A percentile compares a stretch with the other conserved stretches of the same genome.
phyloP scores from a whole-genome alignment of 306 rosid genomes.

The Carpinus fangiana region DNA sequence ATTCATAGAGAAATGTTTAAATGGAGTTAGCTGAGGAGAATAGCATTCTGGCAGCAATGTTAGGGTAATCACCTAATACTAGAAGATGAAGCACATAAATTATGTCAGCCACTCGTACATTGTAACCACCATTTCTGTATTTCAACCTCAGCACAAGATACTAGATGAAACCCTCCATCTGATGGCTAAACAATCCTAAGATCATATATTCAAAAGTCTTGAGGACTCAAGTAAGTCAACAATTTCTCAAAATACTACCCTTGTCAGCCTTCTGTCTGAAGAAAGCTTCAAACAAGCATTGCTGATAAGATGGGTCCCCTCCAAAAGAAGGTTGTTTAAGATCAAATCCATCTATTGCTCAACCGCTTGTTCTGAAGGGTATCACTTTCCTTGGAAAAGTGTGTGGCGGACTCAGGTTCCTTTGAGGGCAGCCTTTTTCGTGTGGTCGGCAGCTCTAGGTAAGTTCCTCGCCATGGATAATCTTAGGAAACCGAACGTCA shows the following conservation, averaged over 20 bases:
- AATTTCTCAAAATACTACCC: background rate
- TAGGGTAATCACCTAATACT: background rate
- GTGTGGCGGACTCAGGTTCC: too few species aligned
- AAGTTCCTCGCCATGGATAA: too few species aligned
- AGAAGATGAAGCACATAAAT: background rate
- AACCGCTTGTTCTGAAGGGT: too few species aligned
- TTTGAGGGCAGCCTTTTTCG: too few species aligned
- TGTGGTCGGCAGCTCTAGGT: too few species aligned
- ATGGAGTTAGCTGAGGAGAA: background rate
- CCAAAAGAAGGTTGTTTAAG: too few species aligned
- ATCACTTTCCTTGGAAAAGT: too few species aligned
- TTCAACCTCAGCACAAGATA: background rate
- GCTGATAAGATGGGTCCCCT: background rate
- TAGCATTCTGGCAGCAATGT: background rate
- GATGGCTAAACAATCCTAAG: background rate
- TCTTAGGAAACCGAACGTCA: too few species aligned
- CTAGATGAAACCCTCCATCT: background rate
- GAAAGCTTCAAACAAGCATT: background rate
- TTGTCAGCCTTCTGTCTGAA: background rate
- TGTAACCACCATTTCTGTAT: background rate
- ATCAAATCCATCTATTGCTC: too few species aligned
- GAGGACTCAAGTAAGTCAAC: too few species aligned
- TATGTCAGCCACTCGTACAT: background rate
- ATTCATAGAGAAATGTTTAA: background rate
- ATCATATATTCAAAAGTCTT: background rate